phyloP scores from a whole-genome alignment of 495 filamentous ascomycete species.

The Terfezia boudieri region DNA sequence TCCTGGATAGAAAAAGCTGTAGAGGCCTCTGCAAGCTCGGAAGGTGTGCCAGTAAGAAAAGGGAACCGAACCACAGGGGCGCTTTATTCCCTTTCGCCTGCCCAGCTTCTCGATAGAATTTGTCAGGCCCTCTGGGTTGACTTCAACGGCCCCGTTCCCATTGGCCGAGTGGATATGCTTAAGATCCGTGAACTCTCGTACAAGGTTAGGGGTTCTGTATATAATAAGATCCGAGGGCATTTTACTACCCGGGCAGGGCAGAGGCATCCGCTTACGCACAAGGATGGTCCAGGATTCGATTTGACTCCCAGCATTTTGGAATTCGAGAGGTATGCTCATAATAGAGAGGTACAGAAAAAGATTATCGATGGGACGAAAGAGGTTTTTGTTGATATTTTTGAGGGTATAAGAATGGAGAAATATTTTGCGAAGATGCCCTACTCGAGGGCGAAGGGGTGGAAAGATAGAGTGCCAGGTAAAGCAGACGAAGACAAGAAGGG shows the following conservation, averaged over 20 bases:
- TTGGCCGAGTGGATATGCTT: slow-evolving; percentile 6
- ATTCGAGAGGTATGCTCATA: slow-evolving; percentile 5
- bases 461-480: neutral
- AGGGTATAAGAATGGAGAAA: slow-evolving; percentile 1
- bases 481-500: neutral
- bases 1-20: slow-evolving; percentile 7
- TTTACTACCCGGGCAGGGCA: slow-evolving; percentile 3
- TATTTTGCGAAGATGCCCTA: slow-evolving; percentile 5
- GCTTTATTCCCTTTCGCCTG: slow-evolving; percentile 3
- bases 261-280: slow-evolving; percentile 1
- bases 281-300: slow-evolving; percentile 2
- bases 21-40: neutral
- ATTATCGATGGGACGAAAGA: slow-evolving; percentile 1
- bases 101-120: slow-evolving; percentile 7
- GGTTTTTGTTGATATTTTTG: neutral
- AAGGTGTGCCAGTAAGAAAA: neutral
- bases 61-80: neutral
- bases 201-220: slow-evolving; percentile 2
- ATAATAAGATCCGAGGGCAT: slow-evolving; percentile 2
- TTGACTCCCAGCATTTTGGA: slow-evolving; percentile 7
- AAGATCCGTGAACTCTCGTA: slow-evolving; percentile 1
- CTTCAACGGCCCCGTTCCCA: slow-evolving; percentile 5
- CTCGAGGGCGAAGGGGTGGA: slow-evolving; percentile 6
- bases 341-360: slow-evolving; percentile 3
- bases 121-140: slow-evolving; percentile 5